Conservation (phyloP, 129 eudicot genomes). For the Flaveria sonorensis region DNA sequence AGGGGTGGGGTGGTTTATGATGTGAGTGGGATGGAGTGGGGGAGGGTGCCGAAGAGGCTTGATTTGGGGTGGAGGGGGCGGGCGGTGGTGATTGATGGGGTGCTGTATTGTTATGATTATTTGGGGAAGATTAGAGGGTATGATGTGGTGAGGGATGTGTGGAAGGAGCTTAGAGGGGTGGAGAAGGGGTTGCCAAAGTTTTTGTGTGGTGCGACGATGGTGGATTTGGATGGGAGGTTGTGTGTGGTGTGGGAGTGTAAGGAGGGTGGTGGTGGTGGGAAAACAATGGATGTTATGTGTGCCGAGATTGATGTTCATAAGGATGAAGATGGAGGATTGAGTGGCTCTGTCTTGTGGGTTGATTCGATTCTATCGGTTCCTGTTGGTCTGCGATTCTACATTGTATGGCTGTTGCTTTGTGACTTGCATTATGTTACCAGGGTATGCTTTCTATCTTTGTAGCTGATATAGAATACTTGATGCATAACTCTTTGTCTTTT, state of each 20-base stretch:
- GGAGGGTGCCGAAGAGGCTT: slow-evolving; percentile 65
- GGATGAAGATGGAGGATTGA: slow-evolving; percentile 65
- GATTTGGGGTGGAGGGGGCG: slow-evolving; percentile 93
- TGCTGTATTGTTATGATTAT: slow-evolving; percentile 91
- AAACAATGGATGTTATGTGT: slow-evolving; percentile 69
- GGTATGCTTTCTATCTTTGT: slow-evolving; percentile 34
- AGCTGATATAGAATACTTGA: neutral
- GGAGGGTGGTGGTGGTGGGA: slow-evolving; percentile 44
- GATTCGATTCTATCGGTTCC: slow-evolving; percentile 67
- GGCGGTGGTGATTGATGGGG: slow-evolving; percentile 64
- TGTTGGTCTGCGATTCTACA: slow-evolving; percentile 60
- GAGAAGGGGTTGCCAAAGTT: slow-evolving; percentile 81
- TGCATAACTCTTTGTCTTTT: neutral
- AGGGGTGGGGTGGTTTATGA: slow-evolving; percentile 89
- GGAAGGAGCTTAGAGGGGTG: slow-evolving; percentile 85
- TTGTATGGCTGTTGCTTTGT: slow-evolving; percentile 75
- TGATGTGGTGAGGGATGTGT: slow-evolving; percentile 65
- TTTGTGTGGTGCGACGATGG: slow-evolving; percentile 92
- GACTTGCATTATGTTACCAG: slow-evolving; percentile 14
- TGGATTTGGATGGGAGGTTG: slow-evolving; percentile 72
- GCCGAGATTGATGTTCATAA: slow-evolving; percentile 79
- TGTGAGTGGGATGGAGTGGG: slow-evolving; percentile 55
- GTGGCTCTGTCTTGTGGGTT: slow-evolving; percentile 81
- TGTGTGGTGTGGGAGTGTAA: slow-evolving; percentile 91
- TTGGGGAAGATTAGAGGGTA: slow-evolving; percentile 91